A percentile compares a stretch with the other conserved stretches of the same genome.
Evolutionary conservation across 306 rosid genomes (phyloP).

Genomic region (Luffa acutangula): DNA sequence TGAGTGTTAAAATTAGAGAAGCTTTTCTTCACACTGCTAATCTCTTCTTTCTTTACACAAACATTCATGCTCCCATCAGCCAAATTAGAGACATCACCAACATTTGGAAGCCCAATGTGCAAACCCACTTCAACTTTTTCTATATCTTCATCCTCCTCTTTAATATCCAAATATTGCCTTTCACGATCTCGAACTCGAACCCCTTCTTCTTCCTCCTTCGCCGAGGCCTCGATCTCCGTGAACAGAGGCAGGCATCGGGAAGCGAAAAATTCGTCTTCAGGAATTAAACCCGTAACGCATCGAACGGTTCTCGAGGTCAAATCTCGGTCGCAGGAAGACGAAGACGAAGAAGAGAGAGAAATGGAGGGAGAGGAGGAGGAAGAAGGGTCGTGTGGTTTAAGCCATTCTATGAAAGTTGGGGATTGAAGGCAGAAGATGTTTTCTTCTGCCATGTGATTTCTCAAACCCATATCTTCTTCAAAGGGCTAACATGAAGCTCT

Average conservation of each 20-base stretch:
- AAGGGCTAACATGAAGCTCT: constrained; percentile 22
- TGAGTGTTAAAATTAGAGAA: constrained; percentile 32
- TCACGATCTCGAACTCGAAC: not conserved
- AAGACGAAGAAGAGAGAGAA: constrained; percentile 19
- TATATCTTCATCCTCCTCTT: constrained; percentile 37
- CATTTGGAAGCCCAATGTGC: constrained; percentile 72
- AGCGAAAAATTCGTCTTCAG: not conserved
- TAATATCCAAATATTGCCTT: not conserved
- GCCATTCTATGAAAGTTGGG: constrained; percentile 93
- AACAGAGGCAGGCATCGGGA: constrained; percentile 47
- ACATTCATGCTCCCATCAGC: constrained; percentile 13
- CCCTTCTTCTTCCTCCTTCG: constrained; percentile 26
- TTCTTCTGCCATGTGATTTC: constrained; percentile 34
- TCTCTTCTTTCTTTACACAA: constrained; percentile 34
- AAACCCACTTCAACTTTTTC: constrained; percentile 57
- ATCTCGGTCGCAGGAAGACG: constrained; percentile 17
- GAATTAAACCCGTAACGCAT: constrained; percentile 1
- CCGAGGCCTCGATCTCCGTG: constrained; percentile 14
- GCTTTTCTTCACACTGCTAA: constrained; percentile 20
- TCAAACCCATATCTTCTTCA: constrained; percentile 58
- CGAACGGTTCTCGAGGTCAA: constrained; percentile 20
- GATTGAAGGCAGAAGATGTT: constrained; percentile 40
- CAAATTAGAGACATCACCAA: not conserved
- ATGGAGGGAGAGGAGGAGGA: constrained; percentile 12
- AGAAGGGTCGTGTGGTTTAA: constrained; percentile 48